Percentiles rank a stretch among this genome's conserved stretches.
Evolutionary conservation across 179 eudicot genomes (phyloP).

Genomic region (Beta lomatogona): DNA sequence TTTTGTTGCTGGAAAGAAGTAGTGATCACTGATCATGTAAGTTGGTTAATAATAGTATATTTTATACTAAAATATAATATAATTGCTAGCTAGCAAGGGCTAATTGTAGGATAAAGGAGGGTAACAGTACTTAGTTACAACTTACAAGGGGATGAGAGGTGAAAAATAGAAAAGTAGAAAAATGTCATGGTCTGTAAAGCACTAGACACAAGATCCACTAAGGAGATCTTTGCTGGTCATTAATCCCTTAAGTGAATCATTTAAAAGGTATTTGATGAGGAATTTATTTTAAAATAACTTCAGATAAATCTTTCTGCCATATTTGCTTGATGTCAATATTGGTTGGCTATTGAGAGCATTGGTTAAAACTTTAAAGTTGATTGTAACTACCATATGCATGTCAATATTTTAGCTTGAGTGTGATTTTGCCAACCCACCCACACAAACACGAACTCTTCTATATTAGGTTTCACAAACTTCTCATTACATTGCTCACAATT

Average conservation of each 20-base stretch:
- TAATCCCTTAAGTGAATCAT: slow-evolving; percentile 31
- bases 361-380: slow-evolving; percentile 24
- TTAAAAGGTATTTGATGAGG: slow-evolving; percentile 33
- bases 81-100: slow-evolving; percentile 6
- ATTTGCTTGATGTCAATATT: slow-evolving; percentile 33
- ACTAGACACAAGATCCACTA: slow-evolving; percentile 39
- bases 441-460: too few relatives aligned
- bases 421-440: background rate
- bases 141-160: background rate
- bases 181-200: slow-evolving; percentile 41
- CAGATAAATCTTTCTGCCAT: slow-evolving; percentile 20
- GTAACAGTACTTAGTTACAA: slow-evolving; percentile 2
- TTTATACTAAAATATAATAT: background rate
- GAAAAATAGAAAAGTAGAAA: slow-evolving; percentile 29
- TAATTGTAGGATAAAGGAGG: background rate
- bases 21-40: background rate
- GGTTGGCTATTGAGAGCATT: slow-evolving; percentile 34
- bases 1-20: background rate
- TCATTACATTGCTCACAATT: too few relatives aligned
- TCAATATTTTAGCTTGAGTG: background rate
- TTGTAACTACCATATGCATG: slow-evolving; percentile 18
- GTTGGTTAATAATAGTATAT: background rate
- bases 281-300: slow-evolving; percentile 25
- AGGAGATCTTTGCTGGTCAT: slow-evolving; percentile 37
- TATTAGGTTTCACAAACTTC: too few relatives aligned